Evolutionary conservation across 139 green algal genomes (phyloP).

Genomic region (Picochlorum sp.): DNA sequence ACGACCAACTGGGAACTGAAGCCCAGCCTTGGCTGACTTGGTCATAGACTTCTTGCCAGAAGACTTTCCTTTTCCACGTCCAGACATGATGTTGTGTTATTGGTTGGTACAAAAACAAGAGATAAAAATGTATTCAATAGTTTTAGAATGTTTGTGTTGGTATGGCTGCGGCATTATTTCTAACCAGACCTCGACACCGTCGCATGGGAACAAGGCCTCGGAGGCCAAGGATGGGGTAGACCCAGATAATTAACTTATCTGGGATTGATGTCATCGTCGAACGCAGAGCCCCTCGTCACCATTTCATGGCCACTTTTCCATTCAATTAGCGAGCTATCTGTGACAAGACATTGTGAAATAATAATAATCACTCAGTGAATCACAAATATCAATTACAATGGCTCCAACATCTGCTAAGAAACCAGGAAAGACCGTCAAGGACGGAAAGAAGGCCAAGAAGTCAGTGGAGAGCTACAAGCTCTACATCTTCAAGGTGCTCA

Average conservation of each 20-base stretch:
- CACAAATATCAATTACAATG: too few relatives aligned
- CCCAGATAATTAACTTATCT: too few relatives aligned
- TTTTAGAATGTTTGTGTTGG: not conserved
- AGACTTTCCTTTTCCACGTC: slow-evolving; percentile 59
- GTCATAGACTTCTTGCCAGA: slow-evolving; percentile 70
- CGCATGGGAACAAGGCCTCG: too few relatives aligned
- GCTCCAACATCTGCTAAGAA: too few relatives aligned
- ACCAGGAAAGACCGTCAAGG: not conserved
- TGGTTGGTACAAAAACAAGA: not conserved
- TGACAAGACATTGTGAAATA: too few relatives aligned
- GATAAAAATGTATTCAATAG: not conserved
- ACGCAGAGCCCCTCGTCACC: too few relatives aligned
- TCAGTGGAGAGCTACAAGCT: slow-evolving; percentile 27
- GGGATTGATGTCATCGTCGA: too few relatives aligned
- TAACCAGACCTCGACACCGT: too few relatives aligned
- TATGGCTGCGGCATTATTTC: not conserved
- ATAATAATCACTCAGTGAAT: too few relatives aligned
- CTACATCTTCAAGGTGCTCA: slow-evolving; percentile 57
- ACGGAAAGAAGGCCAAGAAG: slow-evolving; percentile 16
- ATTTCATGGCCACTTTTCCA: too few relatives aligned
- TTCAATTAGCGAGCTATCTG: too few relatives aligned
- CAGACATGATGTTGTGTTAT: slow-evolving; percentile 48
- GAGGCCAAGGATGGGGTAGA: too few relatives aligned
- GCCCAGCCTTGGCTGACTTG: slow-evolving; percentile 74
- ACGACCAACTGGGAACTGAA: slow-evolving; percentile 82